Conservation (phyloP, 2,329 filamentous ascomycete species). For the Fusarium brachygibbosum region DNA sequence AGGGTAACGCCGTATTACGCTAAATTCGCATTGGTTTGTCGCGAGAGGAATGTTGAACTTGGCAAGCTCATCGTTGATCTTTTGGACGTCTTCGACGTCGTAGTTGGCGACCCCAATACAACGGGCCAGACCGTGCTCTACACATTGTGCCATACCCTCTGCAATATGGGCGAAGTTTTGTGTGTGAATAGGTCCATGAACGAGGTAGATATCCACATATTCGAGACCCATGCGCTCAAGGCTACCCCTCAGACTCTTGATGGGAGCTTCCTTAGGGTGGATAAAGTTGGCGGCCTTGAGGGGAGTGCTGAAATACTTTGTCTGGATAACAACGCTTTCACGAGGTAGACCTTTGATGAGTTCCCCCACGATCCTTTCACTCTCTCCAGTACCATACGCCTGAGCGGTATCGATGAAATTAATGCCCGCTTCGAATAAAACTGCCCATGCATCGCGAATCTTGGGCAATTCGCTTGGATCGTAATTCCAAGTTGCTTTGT, state of each 20-base stretch:
- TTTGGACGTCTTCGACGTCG: not conserved
- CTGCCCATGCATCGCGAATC: slow-evolving; percentile 16
- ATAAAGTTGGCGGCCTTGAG: slow-evolving; percentile 1
- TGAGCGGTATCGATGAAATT: slow-evolving; percentile 27
- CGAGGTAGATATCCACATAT: slow-evolving; percentile 27
- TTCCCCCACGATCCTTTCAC: slow-evolving; percentile 12
- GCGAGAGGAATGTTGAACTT: slow-evolving; percentile 30
- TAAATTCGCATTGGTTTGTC: slow-evolving; percentile 28
- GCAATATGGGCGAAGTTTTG: slow-evolving; percentile 4
- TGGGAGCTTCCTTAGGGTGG: not conserved
- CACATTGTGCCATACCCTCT: slow-evolving; percentile 28
- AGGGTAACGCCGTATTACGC: slow-evolving; percentile 13
- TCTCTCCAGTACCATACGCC: slow-evolving; percentile 5
- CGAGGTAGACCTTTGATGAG: slow-evolving; percentile 6
- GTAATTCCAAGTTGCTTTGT: slow-evolving; percentile 22
- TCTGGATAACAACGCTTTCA: slow-evolving; percentile 13
- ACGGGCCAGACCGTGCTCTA: slow-evolving; percentile 14
- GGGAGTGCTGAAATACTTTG: slow-evolving; percentile 24
- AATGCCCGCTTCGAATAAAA: slow-evolving; percentile 13
- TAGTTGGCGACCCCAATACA: slow-evolving; percentile 23
- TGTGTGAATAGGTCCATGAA: slow-evolving; percentile 16
- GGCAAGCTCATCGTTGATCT: slow-evolving; percentile 19
- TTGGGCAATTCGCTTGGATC: slow-evolving; percentile 4
- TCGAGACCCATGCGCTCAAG: slow-evolving; percentile 14
- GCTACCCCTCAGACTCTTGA: slow-evolving; percentile 21